Evolutionary conservation across 768 basidiomycete genomes (phyloP).

Genomic region (Rhodotorula graminis): DNA sequence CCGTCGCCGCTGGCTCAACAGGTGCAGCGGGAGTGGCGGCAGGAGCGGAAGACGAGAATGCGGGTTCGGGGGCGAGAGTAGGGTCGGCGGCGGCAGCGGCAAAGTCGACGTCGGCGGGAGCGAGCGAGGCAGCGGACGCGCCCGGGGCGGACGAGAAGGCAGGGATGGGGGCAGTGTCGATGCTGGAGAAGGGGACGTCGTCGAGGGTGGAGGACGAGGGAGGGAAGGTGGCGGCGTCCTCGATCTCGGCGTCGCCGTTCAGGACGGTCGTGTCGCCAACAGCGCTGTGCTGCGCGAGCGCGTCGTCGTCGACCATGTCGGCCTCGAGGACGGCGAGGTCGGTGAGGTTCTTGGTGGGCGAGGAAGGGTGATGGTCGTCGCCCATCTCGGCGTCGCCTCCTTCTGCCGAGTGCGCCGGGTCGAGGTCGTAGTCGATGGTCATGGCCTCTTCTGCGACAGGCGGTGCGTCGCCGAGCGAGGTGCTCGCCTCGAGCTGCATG

Average conservation of each 20-base stretch:
- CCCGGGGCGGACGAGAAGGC: neutral
- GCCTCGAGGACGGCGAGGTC: neutral
- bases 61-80: neutral
- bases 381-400: slow-evolving; percentile 1
- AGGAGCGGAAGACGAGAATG: neutral
- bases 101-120: no score
- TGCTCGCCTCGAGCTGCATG: neutral
- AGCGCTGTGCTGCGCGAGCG: neutral
- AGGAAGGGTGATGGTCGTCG: neutral
- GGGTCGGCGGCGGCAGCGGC: neutral
- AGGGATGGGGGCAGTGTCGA: neutral
- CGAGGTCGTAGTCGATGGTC: slow-evolving; percentile 1
- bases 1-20: neutral
- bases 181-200: neutral
- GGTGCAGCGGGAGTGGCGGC: no score
- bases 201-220: no score
- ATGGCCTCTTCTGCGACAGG: neutral
- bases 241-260: neutral
- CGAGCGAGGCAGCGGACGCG: neutral
- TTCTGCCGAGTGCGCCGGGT: neutral
- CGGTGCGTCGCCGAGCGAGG: neutral
- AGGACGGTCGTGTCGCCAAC: neutral
- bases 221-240: neutral
- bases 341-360: neutral
- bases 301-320: slow-evolving; percentile 6